Base-by-base conservation (phyloP, 1,139 yeast species). In the Magnusiomyces sp. region DNA sequence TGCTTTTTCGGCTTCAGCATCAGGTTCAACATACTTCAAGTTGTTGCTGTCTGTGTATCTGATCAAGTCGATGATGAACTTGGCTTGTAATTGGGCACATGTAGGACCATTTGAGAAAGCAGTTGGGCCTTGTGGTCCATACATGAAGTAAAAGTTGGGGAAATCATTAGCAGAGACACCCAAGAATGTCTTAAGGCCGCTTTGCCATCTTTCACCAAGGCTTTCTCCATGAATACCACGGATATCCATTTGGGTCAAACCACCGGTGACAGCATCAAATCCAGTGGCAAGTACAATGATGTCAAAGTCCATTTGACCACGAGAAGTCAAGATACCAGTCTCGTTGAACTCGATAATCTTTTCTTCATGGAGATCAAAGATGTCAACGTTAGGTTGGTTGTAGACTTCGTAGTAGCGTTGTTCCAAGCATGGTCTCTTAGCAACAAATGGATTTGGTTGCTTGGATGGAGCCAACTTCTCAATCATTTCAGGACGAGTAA, bases 61-160 rank as follows among this genome's bases (percentile, higher is more conserved):
- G n/a, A n/a, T n/a, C n/a, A n/a, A n/a, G n/a, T n/a, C n/a, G n/a
- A n/a, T n/a, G n/a, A n/a, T n/a, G n/a, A n/a, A n/a, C n/a, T n/a
- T n/a, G n/a, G n/a, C n/a, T n/a, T n/a, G n/a, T n/a, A n/a, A n/a
- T n/a, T n/a, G n/a, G n/a, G n/a, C n/a, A n/a, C n/a, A n/a, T n/a
- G n/a, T n/a, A n/a, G n/a, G n/a, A n/a, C n/a, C n/a, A n/a, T n/a
- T n/a, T n/a, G n/a, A n/a, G n/a, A n/a, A n/a, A n/a, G n/a, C n/a
- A n/a, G n/a, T n/a, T n/a, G n/a, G n/a, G n/a, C n/a, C n/a, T n/a
- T n/a, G n/a, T n/a, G n/a, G n/a, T 49, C 68, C 67, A 47, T 64
- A 64, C 41, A 61, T 51, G 48, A 56, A 61, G 49, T 58, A 63
- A 61, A 64, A 52, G 50, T 61, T 64, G 48, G 64, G 67, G 51